Percentiles rank a stretch among this genome's conserved stretches.
Conservation (phyloP, 1,284 basidiomycete species). For the Porogramme epimiltina region DNA sequence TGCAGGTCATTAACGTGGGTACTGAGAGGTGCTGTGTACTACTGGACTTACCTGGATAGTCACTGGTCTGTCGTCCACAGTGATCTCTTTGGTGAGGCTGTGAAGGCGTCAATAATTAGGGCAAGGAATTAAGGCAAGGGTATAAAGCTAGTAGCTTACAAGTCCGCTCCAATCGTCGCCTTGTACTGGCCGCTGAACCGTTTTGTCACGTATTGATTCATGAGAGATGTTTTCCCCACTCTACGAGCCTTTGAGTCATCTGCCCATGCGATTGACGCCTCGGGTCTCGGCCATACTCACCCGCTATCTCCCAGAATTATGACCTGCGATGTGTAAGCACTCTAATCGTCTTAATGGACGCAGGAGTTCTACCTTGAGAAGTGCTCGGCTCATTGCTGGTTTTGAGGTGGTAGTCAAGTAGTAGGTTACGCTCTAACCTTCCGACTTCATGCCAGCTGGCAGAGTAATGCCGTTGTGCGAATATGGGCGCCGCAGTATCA, state of each 20-base stretch:
- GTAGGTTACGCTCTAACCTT: too few species aligned
- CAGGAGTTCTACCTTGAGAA: constrained; percentile 79
- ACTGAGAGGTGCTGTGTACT: constrained; percentile 6
- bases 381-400: constrained; percentile 76
- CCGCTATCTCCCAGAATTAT: constrained; percentile 98
- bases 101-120: constrained; percentile 10
- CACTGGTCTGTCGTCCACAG: constrained; percentile 96
- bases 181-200: constrained; percentile 99
- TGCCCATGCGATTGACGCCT: constrained; percentile 2
- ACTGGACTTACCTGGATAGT: constrained; percentile 88
- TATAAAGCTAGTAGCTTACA: constrained; percentile 51
- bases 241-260: constrained; percentile 42
- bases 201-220: constrained; percentile 99
- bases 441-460: too few species aligned
- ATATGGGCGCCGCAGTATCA: too few species aligned
- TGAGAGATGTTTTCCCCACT: constrained; percentile 99
- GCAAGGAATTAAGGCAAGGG: constrained; percentile 1
- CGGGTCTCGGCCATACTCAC: constrained; percentile 50
- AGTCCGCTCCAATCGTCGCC: constrained; percentile 92
- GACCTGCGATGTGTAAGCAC: constrained; percentile 57
- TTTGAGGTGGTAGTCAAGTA: constrained; percentile 13
- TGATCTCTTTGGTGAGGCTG: constrained; percentile 97
- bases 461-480: too few species aligned
- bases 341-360: background rate
- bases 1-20: too few species aligned